Conservation (phyloP, 306 rosid genomes). For the Luffa acutangula region DNA sequence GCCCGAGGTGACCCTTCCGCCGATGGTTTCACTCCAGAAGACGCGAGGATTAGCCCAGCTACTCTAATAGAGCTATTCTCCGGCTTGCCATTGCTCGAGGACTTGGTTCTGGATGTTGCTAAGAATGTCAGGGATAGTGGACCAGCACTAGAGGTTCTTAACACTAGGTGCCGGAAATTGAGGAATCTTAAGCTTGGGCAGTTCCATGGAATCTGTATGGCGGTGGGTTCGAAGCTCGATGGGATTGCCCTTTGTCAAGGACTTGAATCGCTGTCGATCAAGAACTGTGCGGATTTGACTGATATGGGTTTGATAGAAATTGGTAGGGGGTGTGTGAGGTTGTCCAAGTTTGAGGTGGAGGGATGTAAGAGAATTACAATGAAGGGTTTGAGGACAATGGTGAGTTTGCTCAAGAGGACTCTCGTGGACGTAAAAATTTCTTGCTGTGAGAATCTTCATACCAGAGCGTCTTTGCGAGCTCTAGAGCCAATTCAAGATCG, state of each 20-base stretch:
- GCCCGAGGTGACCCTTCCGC: constrained; percentile 42
- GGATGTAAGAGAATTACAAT: constrained; percentile 68
- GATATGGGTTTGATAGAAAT: constrained; percentile 93
- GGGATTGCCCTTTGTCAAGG: constrained; percentile 75
- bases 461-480: constrained; percentile 42
- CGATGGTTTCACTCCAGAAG: constrained; percentile 43
- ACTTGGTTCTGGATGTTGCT: constrained; percentile 71
- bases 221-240: constrained; percentile 60
- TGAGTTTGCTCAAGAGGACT: constrained; percentile 42
- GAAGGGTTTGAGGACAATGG: constrained; percentile 62
- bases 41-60: constrained; percentile 46
- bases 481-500: constrained; percentile 57
- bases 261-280: constrained; percentile 52
- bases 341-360: constrained; percentile 46
- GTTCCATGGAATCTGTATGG: constrained; percentile 72
- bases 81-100: constrained; percentile 61
- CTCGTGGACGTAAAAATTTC: constrained; percentile 58
- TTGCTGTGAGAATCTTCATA: constrained; percentile 51
- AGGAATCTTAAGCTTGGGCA: constrained; percentile 61
- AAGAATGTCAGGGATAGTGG: constrained; percentile 66
- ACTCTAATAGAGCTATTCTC: constrained; percentile 51
- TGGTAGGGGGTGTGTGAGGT: constrained; percentile 64
- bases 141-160: constrained; percentile 56
- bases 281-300: constrained; percentile 57
- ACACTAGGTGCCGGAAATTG: constrained; percentile 51